Evolutionary conservation across 2,329 filamentous ascomycete genomes (phyloP).

Genomic region (Rhynchosporium agropyri): DNA sequence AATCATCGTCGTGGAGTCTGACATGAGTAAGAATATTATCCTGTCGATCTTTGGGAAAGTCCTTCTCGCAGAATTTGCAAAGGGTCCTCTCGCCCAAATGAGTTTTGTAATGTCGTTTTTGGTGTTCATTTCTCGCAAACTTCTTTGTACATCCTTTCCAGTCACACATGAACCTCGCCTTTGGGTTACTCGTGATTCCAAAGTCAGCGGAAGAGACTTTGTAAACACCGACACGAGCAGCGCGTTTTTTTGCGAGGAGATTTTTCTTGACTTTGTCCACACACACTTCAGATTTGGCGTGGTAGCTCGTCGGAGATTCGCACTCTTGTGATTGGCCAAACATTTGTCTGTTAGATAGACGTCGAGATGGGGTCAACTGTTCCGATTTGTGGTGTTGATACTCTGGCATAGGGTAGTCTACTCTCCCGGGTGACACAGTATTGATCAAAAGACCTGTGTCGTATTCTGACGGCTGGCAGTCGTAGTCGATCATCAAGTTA

Average conservation of each 20-base stretch:
- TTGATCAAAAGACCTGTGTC: neutral
- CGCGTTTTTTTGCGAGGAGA: neutral
- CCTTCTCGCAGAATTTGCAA: neutral
- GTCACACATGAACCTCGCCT: neutral
- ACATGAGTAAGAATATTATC: conserved; percentile 5
- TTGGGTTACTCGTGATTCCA: neutral
- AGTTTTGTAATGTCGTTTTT: neutral
- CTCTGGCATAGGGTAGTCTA: neutral
- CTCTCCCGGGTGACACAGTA: neutral
- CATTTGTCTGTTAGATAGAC: neutral
- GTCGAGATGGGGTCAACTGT: neutral
- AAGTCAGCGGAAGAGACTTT: neutral
- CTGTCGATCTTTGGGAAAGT: neutral
- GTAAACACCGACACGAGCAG: neutral
- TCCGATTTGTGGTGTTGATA: neutral
- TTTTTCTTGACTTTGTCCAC: conserved; percentile 1
- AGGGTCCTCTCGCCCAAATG: neutral
- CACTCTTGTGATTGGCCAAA: neutral
- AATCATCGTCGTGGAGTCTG: neutral
- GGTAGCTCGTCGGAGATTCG: neutral
- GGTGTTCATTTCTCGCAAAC: conserved; percentile 6
- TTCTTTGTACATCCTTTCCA: neutral
- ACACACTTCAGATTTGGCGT: neutral
- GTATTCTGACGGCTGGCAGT: conserved; percentile 23
- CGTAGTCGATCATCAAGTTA: conserved; percentile 25